Evolutionary conservation across 2,329 filamentous ascomycete species (phyloP), one percentile per base, ranked within the genome.

Genomic region (Penicillium sp.): DNA sequence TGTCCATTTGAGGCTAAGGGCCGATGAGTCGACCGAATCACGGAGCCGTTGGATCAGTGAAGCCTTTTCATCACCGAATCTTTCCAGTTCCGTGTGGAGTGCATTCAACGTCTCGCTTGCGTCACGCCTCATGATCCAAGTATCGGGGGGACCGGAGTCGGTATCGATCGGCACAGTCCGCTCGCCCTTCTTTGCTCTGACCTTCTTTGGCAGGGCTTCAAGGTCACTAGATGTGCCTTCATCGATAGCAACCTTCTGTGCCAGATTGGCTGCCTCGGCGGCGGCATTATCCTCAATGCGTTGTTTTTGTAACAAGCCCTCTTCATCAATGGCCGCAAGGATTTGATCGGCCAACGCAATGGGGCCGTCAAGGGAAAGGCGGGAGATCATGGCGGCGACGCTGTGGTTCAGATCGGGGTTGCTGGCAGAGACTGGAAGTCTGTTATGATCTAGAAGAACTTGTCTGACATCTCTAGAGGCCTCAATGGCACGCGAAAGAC

Each of bases 321-420:
- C 91, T 71, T 97, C 93, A 62, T 99, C 93, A 50, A 99, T 95
- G 3, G 92, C 85, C 2, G 80, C 76, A 41, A 80, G 73, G 50
- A 99, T 95, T 18, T 79, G 80, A 18, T 75, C 71, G 2, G 91
- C 88, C 4, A 97, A 79, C 35, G 80, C 77, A 10, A 76, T 72
- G 0, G 90, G 88, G 2, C 82, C 80, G 11, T 80, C 75, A 16
- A 96, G 76, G 46, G 65, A 56, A 34, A 70, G 54, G 6, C 67
- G 64, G 36, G 61, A 56, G 2, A 66, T 54, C 62, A 73, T 66
- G 19, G 56, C 42, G 4, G 35, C 33, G 4, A 73, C 55, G 38
- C 62, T 68, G 19, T 41, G 31, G 30, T 56, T 50, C 9, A 53
- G 50, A 9, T 61, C 54, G 4, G 46, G 36, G 5, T 33, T 7